Evolutionary conservation across 306 rosid species (phyloP).

Genomic region (Trifolium repens): DNA sequence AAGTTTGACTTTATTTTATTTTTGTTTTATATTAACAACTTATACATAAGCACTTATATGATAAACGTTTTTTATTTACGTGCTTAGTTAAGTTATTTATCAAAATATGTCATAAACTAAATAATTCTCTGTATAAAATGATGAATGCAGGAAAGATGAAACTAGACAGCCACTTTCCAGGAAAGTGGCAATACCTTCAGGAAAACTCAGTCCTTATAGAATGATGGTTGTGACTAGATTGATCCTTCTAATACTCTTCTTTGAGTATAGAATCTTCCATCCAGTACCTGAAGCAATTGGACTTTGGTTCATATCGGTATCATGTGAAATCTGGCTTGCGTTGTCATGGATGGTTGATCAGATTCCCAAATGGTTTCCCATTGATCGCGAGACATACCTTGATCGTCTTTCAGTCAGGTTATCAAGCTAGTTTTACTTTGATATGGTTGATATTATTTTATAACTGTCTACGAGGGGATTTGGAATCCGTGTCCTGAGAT

Average conservation of each 20-base stretch:
- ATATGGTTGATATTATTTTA: background rate
- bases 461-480: background rate
- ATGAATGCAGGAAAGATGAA: slow-evolving; percentile 85
- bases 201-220: slow-evolving; percentile 88
- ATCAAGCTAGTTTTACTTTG: background rate
- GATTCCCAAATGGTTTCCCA: slow-evolving; percentile 96
- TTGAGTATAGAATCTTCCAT: slow-evolving; percentile 75
- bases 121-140: slow-evolving; percentile 7
- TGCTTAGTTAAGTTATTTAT: background rate
- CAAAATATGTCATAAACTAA: background rate
- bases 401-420: slow-evolving; percentile 95
- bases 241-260: slow-evolving; percentile 63
- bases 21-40: background rate
- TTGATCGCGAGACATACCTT: slow-evolving; percentile 90
- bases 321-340: slow-evolving; percentile 93
- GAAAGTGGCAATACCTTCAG: slow-evolving; percentile 90
- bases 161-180: slow-evolving; percentile 92
- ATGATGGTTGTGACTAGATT: slow-evolving; percentile 86
- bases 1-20: background rate
- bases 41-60: background rate
- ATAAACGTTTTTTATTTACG: background rate
- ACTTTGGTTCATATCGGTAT: slow-evolving; percentile 85
- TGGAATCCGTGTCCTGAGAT: background rate
- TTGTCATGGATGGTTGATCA: slow-evolving; percentile 95
- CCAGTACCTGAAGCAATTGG: slow-evolving; percentile 90